Percentiles rank a stretch among this genome's conserved stretches.
phyloP scores from a whole-genome alignment of 2,329 filamentous ascomycete species.

The Chaetomiaceae sp. region DNA sequence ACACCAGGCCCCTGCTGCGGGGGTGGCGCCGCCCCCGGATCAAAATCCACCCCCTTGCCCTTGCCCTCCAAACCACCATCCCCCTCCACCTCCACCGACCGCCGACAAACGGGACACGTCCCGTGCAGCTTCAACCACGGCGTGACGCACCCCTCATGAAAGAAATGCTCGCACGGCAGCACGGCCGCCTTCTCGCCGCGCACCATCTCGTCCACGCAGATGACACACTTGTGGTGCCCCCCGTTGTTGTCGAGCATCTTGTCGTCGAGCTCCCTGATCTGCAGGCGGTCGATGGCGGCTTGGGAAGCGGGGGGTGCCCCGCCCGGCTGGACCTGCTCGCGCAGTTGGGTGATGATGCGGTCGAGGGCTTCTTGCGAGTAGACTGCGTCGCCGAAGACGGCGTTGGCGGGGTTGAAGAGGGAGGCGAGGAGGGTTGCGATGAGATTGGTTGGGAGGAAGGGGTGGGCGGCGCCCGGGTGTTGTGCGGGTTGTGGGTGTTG shows the following conservation, averaged over 20 bases:
- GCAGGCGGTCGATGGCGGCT: conserved; percentile 18
- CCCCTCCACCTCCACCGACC: conserved; percentile 17
- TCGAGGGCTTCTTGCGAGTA: conserved; percentile 21
- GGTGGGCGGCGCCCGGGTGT: neutral
- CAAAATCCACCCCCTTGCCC: neutral
- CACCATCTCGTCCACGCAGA: conserved; percentile 19
- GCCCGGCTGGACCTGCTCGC: conserved; percentile 13
- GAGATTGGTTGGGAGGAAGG: neutral
- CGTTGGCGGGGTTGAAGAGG: conserved; percentile 12
- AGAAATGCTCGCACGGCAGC: conserved; percentile 22
- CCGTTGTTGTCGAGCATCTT: conserved; percentile 11
- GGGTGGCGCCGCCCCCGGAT: neutral
- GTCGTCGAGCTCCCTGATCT: conserved; percentile 18
- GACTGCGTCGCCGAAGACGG: conserved; percentile 18
- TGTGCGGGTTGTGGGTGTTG: neutral
- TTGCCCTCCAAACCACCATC: neutral
- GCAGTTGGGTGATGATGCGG: conserved; percentile 19
- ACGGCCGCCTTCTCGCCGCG: conserved; percentile 18
- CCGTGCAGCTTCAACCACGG: conserved; percentile 23
- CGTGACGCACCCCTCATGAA: conserved; percentile 22
- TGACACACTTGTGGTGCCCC: conserved; percentile 8
- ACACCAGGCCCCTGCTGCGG: neutral
- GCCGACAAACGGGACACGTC: conserved; percentile 22
- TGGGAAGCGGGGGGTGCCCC: conserved; percentile 22
- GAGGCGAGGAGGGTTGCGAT: conserved; percentile 8